Conservation (phyloP, 2,329 filamentous ascomycete genomes). For the Intubia oerlemansii region DNA sequence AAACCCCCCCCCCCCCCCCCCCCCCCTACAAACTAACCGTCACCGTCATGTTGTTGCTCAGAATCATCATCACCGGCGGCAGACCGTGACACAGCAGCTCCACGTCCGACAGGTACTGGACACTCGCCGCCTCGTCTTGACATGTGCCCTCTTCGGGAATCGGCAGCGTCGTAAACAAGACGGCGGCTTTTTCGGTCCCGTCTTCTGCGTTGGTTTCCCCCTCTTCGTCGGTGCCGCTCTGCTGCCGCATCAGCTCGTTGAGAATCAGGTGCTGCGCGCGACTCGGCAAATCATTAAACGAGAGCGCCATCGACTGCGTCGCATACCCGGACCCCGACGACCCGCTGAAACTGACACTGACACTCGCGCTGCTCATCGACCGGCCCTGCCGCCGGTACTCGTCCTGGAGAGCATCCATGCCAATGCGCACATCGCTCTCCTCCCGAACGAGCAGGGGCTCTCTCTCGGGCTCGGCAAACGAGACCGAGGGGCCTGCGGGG, state of each 20-base stretch:
- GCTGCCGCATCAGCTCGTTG: conserved; percentile 57
- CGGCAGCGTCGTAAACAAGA: conserved; percentile 66
- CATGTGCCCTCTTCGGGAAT: conserved; percentile 61
- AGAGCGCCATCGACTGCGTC: conserved; percentile 32
- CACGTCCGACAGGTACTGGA: conserved; percentile 56
- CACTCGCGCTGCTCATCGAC: too few relatives aligned
- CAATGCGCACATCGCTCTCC: conserved; percentile 12
- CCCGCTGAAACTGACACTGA: background rate
- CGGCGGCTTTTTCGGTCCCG: too few relatives aligned
- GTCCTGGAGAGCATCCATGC: conserved; percentile 22
- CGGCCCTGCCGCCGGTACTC: conserved; percentile 17
- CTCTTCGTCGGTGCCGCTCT: conserved; percentile 41
- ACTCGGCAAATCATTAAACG: conserved; percentile 71
- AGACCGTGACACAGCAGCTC: conserved; percentile 59
- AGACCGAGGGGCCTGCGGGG: conserved; percentile 22
- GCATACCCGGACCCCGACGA: conserved; percentile 6
- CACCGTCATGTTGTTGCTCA: conserved; percentile 81
- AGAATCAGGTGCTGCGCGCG: conserved; percentile 71
- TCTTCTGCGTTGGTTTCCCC: background rate
- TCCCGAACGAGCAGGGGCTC: conserved; percentile 4
- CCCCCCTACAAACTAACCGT: conserved; percentile 46
- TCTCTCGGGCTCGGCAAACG: conserved; percentile 29
- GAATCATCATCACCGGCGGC: conserved; percentile 56
- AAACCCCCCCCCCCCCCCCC: background rate
- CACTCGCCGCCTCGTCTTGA: conserved; percentile 44